Base-by-base conservation (phyloP, 176 grass and related monocot species). In the Alloteropsis semialata region DNA sequence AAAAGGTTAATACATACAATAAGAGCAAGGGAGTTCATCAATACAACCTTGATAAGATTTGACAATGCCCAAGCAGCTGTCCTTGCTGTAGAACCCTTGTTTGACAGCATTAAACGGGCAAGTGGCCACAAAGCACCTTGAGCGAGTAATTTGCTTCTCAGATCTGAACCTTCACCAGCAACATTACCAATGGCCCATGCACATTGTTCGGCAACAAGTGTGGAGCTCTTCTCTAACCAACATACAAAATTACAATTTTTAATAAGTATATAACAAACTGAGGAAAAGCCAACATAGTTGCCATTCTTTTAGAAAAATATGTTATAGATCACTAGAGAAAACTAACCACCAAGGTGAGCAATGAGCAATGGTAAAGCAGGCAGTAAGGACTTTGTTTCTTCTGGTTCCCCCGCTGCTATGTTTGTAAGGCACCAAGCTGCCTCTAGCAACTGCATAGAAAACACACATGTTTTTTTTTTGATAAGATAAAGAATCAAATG, bases 361-460 rank as follows among this genome's bases (percentile, higher is more conserved):
- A 96, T 76, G 87, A 99, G 96, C 83, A 99, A 83, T 12, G 96
- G 96, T 76, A 99, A 65, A 67, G 96, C 93, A 13, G 93, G 93
- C 57, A 96, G 22, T 54, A 99, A 80, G 41, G 89, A 89, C 57
- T 82, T 96, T 71, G 96, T 96, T 79, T 99, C 93, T 77, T 99
- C 91, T 71, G 89, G 89, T 58, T 95, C 87, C 74, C 93, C 93
- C 16, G 93, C 85, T 58, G 96, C 96, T 85, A 97, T 96, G 65
- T 99, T 99, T 69, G 96, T 99, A 65, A 92, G 90, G 84, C 96
- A 99, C 93, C 93, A 99, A 85, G 93, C 96, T 65, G 93, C 81
- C 87, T 99, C 96, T 78, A 94, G 89, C 84, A 99, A 94, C 96
- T 96, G 82, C 55, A 87, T 68, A 74, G 81, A 77, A 55, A 90